phyloP scores from a whole-genome alignment of 2,329 filamentous ascomycete species.

The Paecilomyces formosus region DNA sequence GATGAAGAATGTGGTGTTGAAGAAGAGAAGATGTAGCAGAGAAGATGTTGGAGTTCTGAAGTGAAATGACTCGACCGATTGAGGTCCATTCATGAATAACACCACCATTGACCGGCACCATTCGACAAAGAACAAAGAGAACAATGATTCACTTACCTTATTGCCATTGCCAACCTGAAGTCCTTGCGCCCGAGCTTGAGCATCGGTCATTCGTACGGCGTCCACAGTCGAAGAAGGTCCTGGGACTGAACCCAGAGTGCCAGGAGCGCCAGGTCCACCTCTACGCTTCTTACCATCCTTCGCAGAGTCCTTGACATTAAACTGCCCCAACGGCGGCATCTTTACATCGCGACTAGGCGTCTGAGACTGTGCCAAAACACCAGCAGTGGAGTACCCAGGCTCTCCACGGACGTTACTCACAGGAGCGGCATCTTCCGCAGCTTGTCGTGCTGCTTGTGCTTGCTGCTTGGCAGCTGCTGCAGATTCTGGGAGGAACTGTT shows the following conservation, averaged over 20 bases:
- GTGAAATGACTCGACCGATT: background rate
- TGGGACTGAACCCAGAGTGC: conserved; percentile 23
- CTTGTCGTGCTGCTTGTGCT: conserved; percentile 49
- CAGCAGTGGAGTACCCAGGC: conserved; percentile 34
- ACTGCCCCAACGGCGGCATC: conserved; percentile 91
- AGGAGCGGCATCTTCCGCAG: conserved; percentile 62
- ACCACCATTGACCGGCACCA: background rate
- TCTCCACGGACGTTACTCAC: conserved; percentile 56
- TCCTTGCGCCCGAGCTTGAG: conserved; percentile 25
- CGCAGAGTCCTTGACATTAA: conserved; percentile 73
- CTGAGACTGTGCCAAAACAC: conserved; percentile 39
- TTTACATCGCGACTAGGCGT: conserved; percentile 51
- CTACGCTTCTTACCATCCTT: conserved; percentile 89
- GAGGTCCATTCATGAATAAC: background rate
- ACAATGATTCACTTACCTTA: conserved; percentile 41
- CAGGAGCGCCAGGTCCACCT: conserved; percentile 43
- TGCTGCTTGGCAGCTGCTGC: conserved; percentile 61
- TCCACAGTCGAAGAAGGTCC: conserved; percentile 24
- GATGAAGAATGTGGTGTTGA: background rate
- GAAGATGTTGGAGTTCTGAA: background rate
- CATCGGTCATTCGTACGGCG: conserved; percentile 23
- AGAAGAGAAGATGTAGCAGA: background rate
- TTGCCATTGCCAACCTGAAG: conserved; percentile 37
- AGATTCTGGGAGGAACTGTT: conserved; percentile 94
- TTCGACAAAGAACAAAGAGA: conserved; percentile 6